Evolutionary conservation across 202 grass and related monocot species (phyloP).

Genomic region (Hordeum pubiflorum): DNA sequence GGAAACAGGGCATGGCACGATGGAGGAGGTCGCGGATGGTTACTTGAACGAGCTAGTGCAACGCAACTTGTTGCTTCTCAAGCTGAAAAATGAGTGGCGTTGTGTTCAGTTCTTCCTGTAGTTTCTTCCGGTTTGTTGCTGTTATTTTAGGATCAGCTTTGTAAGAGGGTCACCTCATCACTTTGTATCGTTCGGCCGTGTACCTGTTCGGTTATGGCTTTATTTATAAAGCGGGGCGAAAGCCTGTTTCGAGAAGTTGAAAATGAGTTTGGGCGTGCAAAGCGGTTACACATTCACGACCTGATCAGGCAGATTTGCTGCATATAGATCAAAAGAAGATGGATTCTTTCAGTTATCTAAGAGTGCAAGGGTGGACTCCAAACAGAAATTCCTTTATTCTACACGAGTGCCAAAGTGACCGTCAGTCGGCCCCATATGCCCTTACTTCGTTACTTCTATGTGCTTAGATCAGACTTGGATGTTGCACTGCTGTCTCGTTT

Average conservation of each 20-base stretch:
- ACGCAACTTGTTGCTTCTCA: not conserved
- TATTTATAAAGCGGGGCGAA: too few species aligned
- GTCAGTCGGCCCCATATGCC: not conserved
- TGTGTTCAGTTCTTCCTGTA: too few species aligned
- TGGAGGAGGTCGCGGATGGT: constrained; percentile 18
- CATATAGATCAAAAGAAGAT: not conserved
- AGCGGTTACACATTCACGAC: constrained; percentile 29
- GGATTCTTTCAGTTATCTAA: not conserved
- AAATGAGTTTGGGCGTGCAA: constrained; percentile 28
- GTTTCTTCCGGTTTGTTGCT: too few species aligned
- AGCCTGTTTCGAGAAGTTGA: too few species aligned
- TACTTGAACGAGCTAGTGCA: constrained; percentile 23
- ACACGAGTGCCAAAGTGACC: not conserved
- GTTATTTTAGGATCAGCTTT: too few species aligned
- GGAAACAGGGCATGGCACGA: not conserved
- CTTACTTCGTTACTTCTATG: not conserved
- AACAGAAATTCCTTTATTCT: constrained; percentile 16
- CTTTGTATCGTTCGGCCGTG: too few species aligned
- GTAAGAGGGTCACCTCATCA: too few species aligned
- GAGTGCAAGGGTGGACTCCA: not conserved
- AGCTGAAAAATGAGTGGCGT: not conserved
- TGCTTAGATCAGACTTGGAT: not conserved
- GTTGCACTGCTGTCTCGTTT: not conserved
- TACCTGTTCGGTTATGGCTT: too few species aligned
- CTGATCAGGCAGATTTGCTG: constrained; percentile 17